Conservation (phyloP, 2,329 filamentous ascomycete species). For the Bertia moriformis region DNA sequence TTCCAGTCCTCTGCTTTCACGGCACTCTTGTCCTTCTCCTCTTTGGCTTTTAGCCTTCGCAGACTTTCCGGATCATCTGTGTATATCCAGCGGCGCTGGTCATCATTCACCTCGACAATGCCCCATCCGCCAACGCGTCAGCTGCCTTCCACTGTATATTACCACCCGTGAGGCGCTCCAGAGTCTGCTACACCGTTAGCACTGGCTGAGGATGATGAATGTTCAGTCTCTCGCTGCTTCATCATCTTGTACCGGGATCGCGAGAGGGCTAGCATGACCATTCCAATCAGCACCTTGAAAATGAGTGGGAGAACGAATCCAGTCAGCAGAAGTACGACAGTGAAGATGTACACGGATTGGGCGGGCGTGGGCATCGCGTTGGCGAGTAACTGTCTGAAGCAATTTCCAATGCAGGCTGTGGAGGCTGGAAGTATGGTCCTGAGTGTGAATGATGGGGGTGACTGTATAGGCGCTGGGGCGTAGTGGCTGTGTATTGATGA, state of each 20-base stretch:
- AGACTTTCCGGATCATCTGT: constrained; percentile 66
- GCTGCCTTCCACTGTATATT: constrained; percentile 57
- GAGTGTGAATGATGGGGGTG: constrained; percentile 45
- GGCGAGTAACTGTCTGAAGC: constrained; percentile 65
- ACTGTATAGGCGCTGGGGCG: constrained; percentile 39
- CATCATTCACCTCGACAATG: constrained; percentile 75
- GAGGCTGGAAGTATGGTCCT: constrained; percentile 52
- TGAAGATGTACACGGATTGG: constrained; percentile 42
- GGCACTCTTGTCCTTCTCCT: constrained; percentile 36
- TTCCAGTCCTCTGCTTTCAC: constrained; percentile 47
- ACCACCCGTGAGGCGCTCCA: constrained; percentile 31
- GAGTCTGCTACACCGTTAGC: constrained; percentile 14
- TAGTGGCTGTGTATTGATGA: background rate
- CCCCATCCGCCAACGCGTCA: constrained; percentile 70
- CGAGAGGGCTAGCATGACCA: constrained; percentile 68
- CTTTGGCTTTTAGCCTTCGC: constrained; percentile 41
- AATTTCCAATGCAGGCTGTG: constrained; percentile 60
- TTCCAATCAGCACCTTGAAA: constrained; percentile 73
- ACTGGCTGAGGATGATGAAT: too few species aligned
- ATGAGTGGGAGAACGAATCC: constrained; percentile 74
- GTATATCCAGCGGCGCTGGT: constrained; percentile 74
- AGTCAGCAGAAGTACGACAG: constrained; percentile 65
- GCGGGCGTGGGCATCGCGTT: constrained; percentile 66
- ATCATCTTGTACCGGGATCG: constrained; percentile 68
- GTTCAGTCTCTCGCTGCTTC: constrained; percentile 54